A percentile compares a stretch with the other conserved stretches of the same genome.
phyloP scores from a whole-genome alignment of 2,329 filamentous ascomycete genomes.

The Rhinocladiella similis region DNA sequence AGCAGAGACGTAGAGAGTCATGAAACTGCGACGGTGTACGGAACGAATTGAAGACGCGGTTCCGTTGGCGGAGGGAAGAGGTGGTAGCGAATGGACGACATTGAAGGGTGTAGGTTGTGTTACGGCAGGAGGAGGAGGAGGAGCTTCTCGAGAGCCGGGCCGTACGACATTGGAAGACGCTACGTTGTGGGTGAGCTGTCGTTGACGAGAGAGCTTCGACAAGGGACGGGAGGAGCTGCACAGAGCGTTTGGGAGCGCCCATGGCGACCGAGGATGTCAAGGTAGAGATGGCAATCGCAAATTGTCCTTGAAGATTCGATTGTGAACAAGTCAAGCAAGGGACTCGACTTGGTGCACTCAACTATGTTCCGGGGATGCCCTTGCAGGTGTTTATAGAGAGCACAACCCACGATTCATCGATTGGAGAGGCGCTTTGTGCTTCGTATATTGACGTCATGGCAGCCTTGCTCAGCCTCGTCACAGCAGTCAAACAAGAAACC shows the following conservation, averaged over 20 bases:
- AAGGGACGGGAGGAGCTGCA: not conserved
- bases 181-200: not conserved
- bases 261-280: not conserved
- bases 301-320: not conserved
- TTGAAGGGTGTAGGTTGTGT: no score
- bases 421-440: not conserved
- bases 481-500: not conserved
- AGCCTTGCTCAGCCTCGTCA: not conserved
- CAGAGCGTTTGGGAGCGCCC: not conserved
- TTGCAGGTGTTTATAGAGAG: not conserved
- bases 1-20: constrained; percentile 25
- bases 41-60: constrained; percentile 24
- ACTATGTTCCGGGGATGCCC: no score
- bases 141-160: no score
- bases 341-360: not conserved
- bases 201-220: not conserved
- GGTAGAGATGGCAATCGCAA: not conserved
- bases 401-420: not conserved
- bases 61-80: constrained; percentile 8
- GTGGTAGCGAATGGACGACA: constrained; percentile 6
- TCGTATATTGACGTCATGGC: not conserved
- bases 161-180: not conserved
- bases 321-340: not conserved
- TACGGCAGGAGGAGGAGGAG: no score
- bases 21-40: constrained; percentile 28